A percentile compares a stretch with the other conserved stretches of the same genome.
Conservation (phyloP, 768 basidiomycete species). For the Tephrocybe sp. region DNA sequence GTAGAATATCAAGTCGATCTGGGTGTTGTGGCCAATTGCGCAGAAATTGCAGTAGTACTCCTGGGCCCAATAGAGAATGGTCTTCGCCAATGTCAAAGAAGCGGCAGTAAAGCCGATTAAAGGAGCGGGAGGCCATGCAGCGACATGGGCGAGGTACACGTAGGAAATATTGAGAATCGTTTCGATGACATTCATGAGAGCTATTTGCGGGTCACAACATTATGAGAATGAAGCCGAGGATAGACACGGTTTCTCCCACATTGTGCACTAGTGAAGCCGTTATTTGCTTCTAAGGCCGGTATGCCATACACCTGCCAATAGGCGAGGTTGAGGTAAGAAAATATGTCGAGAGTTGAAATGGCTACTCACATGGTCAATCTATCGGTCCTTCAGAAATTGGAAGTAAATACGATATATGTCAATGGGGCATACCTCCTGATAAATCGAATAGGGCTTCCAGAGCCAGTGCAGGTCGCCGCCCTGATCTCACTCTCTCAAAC, state of each 20-base stretch:
- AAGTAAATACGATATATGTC: conserved; percentile 32
- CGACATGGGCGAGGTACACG: conserved; percentile 69
- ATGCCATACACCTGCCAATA: conserved; percentile 65
- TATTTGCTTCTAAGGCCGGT: conserved; percentile 55
- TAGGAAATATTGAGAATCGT: conserved; percentile 71
- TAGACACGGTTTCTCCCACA: conserved; percentile 39
- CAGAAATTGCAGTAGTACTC: conserved; percentile 79
- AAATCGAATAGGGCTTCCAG: conserved; percentile 80
- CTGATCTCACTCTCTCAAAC: conserved; percentile 20
- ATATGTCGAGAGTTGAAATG: background rate
- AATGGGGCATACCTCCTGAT: conserved; percentile 55
- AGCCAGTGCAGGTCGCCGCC: conserved; percentile 92
- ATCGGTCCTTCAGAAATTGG: background rate
- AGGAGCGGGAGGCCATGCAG: conserved; percentile 60
- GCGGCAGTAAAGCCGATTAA: conserved; percentile 71
- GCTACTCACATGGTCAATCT: conserved; percentile 33
- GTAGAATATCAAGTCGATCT: conserved; percentile 46
- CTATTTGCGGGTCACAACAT: conserved; percentile 41
- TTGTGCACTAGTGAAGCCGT: conserved; percentile 87
- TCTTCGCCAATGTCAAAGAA: conserved; percentile 84
- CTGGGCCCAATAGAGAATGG: conserved; percentile 75
- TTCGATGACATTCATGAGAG: conserved; percentile 77
- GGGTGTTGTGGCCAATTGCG: conserved; percentile 69
- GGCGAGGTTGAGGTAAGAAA: background rate
- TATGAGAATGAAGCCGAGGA: background rate